Evolutionary conservation across 1,284 basidiomycete species (phyloP), one percentile per base, ranked within the genome.

Genomic region (Cryptococcus sp.): DNA sequence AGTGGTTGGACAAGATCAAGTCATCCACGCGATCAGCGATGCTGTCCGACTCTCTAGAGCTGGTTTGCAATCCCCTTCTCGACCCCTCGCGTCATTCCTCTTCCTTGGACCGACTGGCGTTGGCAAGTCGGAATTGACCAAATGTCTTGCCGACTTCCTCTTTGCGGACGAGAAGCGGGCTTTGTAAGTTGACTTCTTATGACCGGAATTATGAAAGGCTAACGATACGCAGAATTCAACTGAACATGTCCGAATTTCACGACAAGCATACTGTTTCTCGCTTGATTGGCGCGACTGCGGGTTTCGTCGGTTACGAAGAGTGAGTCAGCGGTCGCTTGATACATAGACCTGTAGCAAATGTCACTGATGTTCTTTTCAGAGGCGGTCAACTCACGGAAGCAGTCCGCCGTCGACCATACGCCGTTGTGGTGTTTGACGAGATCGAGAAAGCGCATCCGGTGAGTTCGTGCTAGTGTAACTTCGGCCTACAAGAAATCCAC

Each of bases 241-340:
- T 94, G 74, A 93, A 93, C 72, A 93, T 93, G 90, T 91, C 88
- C 11, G 91, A 94, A 83, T 93, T 89, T 72, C 89, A 91, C 63
- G 92, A 94, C 66, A 84, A 90, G 58, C 91, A 96, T 70, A 93
- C 91, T 0, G 88, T 96, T 43, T 92, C 91, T 1, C 84, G 92
- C 3, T 80, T 96, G 19, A 91, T 96, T 52, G 93, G 93, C 59
- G 89, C 93, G 0, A 89, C 92, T 0, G 91, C 92, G 5, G 92
- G 93, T 7, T 96, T 94, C 69, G 88, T 98, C 19, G 95, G 94
- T 2, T 91, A 92, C 69, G 92, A 97, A 69, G 91, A 95, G 77
- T 91, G 89, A 10, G 92, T 92, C 76, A 64, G 68, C 62, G 49
- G 41, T 6, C 26, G 29, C 1, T 17, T 16, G 11, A 17, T 46